A percentile compares a stretch with the other conserved stretches of the same genome.
These are phyloP conservation scores for Aspergillus bridgeri DNA, from an alignment of 495 filamentous ascomycete species.

Conservation along the genomic window DNA sequence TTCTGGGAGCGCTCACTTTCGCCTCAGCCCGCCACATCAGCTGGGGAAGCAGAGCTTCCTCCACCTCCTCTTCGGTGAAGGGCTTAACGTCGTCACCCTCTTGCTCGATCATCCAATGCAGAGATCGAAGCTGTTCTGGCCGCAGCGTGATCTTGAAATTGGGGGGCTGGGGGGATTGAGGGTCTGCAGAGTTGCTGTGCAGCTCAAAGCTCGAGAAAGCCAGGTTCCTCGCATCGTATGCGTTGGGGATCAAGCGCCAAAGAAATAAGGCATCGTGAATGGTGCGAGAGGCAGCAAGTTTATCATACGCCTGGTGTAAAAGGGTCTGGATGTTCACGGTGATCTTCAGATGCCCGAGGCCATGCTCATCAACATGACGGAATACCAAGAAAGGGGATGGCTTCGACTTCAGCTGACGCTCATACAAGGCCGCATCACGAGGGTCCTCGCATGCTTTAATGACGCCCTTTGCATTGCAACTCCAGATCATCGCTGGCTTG, in stretches of 20 bases:
- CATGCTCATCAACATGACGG: constrained; percentile 26
- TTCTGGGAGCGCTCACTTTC: constrained; percentile 35
- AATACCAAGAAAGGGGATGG: constrained; percentile 47
- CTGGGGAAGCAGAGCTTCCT: constrained; percentile 57
- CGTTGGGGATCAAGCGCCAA: constrained; percentile 54
- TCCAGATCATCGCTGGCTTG: constrained; percentile 41
- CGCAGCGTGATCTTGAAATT: constrained; percentile 36
- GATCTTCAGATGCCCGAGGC: constrained; percentile 37
- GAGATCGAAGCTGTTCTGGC: constrained; percentile 55
- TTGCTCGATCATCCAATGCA: constrained; percentile 64
- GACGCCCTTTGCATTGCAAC: constrained; percentile 13
- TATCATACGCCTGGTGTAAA: constrained; percentile 51
- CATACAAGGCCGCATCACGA: constrained; percentile 41
- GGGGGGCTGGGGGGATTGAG: constrained; percentile 33
- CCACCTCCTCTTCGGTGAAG: constrained; percentile 64
- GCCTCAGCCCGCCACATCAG: constrained; percentile 64
- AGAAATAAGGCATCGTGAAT: constrained; percentile 22
- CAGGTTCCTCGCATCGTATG: constrained; percentile 30
- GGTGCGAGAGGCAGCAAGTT: constrained; percentile 23
- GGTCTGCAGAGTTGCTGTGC: constrained; percentile 43
- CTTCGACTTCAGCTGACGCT: constrained; percentile 46
- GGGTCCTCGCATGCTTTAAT: constrained; percentile 46
- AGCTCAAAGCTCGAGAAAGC: constrained; percentile 37
- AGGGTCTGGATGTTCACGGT: constrained; percentile 54
- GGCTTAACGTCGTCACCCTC: constrained; percentile 44